phyloP scores from a whole-genome alignment of 352 stramenopile species.

The Globisporangium viniferum region DNA sequence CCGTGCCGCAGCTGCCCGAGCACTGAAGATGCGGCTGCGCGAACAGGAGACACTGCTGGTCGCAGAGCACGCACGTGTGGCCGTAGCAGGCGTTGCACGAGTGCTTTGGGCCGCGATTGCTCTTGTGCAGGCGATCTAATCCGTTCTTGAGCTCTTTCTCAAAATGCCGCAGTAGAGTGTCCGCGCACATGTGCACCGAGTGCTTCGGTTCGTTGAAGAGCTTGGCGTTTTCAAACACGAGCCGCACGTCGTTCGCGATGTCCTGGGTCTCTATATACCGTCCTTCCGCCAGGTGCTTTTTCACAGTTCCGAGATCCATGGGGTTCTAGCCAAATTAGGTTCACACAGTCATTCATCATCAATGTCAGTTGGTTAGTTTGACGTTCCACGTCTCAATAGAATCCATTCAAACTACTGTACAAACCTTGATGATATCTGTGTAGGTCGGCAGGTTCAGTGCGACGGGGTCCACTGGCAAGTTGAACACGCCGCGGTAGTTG shows the following conservation, averaged over 20 bases:
- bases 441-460: slow-evolving; percentile 73
- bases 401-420: neutral
- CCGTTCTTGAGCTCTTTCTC: slow-evolving; percentile 52
- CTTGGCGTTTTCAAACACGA: slow-evolving; percentile 91
- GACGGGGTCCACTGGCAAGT: slow-evolving; percentile 68
- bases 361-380: neutral
- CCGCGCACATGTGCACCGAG: slow-evolving; percentile 74
- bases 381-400: neutral
- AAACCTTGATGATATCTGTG: slow-evolving; percentile 49
- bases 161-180: slow-evolving; percentile 60
- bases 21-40: slow-evolving; percentile 67
- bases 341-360: neutral
- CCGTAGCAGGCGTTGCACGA: slow-evolving; percentile 60
- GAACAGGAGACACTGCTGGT: slow-evolving; percentile 67
- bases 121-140: slow-evolving; percentile 41
- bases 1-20: slow-evolving; percentile 62
- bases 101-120: slow-evolving; percentile 39
- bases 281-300: slow-evolving; percentile 70
- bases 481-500: slow-evolving; percentile 76
- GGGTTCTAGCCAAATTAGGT: slow-evolving; percentile 35
- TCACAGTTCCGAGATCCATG: slow-evolving; percentile 92
- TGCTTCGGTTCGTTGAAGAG: slow-evolving; percentile 77
- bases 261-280: slow-evolving; percentile 84
- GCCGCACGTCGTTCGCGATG: slow-evolving; percentile 73
- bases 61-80: slow-evolving; percentile 68